Evolutionary conservation across 192 early-diverging fungal genomes (phyloP), one percentile per base, ranked within the genome.

Genomic region (Coemansia sp.): DNA sequence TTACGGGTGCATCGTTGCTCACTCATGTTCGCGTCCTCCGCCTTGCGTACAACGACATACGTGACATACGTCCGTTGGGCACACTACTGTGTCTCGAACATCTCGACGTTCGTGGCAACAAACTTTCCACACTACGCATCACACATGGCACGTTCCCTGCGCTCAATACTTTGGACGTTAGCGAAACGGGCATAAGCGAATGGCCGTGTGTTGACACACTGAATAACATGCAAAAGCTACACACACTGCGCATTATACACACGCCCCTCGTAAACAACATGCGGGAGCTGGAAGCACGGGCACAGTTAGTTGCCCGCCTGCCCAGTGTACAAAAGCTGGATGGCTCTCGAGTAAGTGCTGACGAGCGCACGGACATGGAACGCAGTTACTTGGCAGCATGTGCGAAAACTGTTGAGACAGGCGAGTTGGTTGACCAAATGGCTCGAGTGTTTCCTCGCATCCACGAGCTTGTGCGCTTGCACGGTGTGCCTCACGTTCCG

Each of bases 311-410:
- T 9, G 70, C 58, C 0, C 37, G 70, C 2, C 41, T 82, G 19
- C 58, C 63, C 0, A 10, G 60, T 2, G 17, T 80, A 0, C 21
- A 23, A 0, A 75, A 71, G 9, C 68, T 80, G 4, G 77, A 80
- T 7, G 65, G 77, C 15, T 50, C 77, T 0, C 2, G 43, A 3
- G 60, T 80, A 10, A 27, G 66, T 10, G 14, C 47, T 0, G 49
- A 60, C 8, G 79, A 82, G 27, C 70, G 79, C 15, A 66, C 65
- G 4, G 79, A 82, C n/a, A 68, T 82, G 60, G 79, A 82, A n/a
- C 70, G 73, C 12, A 70, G 70, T 41, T 82, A 70, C 47, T 48
- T n/a, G 11, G 41, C 41, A 8, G 11, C 41, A 3, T n/a, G 41
- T 11, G 41, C 39, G 6, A 41, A 12, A 41, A 38, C 15, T 2